Conservation (phyloP, 2,329 filamentous ascomycete species). For the Sarocladiaceae sp. region DNA sequence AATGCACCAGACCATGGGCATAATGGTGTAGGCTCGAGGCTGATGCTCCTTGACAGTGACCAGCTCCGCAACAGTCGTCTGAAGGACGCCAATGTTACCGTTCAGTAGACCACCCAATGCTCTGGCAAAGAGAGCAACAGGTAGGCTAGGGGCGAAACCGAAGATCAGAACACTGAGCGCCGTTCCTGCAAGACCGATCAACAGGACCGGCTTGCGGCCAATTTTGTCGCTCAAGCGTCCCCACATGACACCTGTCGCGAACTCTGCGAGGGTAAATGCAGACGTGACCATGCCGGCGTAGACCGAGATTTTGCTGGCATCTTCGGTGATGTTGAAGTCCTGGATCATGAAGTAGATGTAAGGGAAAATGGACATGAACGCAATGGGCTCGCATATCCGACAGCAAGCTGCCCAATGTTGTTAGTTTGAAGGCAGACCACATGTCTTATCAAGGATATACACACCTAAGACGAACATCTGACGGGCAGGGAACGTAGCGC, state of each 20-base stretch:
- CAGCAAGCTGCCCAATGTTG: constrained; percentile 60
- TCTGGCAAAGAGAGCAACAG: constrained; percentile 77
- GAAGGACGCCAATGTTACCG: constrained; percentile 91
- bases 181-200: constrained; percentile 85
- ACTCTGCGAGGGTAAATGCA: constrained; percentile 92
- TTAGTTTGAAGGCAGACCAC: neutral
- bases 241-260: constrained; percentile 88
- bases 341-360: constrained; percentile 98
- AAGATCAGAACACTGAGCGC: constrained; percentile 89
- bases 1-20: constrained; percentile 97
- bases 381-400: constrained; percentile 96
- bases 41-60: constrained; percentile 92
- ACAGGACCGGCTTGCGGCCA: constrained; percentile 85
- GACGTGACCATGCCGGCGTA: constrained; percentile 96
- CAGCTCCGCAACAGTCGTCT: constrained; percentile 91
- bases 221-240: constrained; percentile 85
- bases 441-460: constrained; percentile 16
- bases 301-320: constrained; percentile 74
- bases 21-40: constrained; percentile 89
- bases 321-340: constrained; percentile 78
- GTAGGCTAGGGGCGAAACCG: constrained; percentile 78
- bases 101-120: constrained; percentile 88
- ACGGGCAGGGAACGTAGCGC: constrained; percentile 30
- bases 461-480: constrained; percentile 50
- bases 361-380: constrained; percentile 98